Evolutionary conservation across 2,329 filamentous ascomycete species (phyloP).

Genomic region (Trichoderma harzianum): DNA sequence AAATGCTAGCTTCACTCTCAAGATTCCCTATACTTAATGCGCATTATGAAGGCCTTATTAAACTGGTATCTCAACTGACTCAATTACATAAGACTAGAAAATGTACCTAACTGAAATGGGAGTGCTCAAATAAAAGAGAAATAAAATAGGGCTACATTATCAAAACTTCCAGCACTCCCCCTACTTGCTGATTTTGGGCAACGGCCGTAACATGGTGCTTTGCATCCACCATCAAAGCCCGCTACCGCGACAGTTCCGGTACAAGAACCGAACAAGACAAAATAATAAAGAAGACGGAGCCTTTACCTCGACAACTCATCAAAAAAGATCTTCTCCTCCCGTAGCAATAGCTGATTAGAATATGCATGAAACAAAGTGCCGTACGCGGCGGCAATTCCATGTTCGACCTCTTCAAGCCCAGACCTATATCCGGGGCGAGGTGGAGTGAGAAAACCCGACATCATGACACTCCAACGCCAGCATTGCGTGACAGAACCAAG

Average conservation of each 20-base stretch:
- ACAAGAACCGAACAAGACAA: conserved; percentile 23
- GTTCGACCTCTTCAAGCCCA: conserved; percentile 35
- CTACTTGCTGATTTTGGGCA: conserved; percentile 20
- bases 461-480: conserved; percentile 30
- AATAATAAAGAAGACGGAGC: background rate
- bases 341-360: conserved; percentile 25
- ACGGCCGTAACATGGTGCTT: conserved; percentile 19
- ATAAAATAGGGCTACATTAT: conserved; percentile 36
- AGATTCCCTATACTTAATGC: background rate
- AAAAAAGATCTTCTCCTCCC: conserved; percentile 10
- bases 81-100: conserved; percentile 48
- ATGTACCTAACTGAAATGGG: conserved; percentile 34
- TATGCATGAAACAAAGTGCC: conserved; percentile 31
- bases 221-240: conserved; percentile 24
- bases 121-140: conserved; percentile 32
- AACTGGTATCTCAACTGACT: conserved; percentile 44
- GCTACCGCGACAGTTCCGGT: conserved; percentile 29
- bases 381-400: conserved; percentile 30
- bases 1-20: background rate
- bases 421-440: conserved; percentile 32
- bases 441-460: conserved; percentile 13
- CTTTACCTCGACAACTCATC: conserved; percentile 4
- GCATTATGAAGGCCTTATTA: conserved; percentile 22
- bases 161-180: conserved; percentile 30
- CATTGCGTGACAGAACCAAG: conserved; percentile 23